phyloP scores from a whole-genome alignment of 2,329 filamentous ascomycete species.

The Pestalotiopsis sp. region DNA sequence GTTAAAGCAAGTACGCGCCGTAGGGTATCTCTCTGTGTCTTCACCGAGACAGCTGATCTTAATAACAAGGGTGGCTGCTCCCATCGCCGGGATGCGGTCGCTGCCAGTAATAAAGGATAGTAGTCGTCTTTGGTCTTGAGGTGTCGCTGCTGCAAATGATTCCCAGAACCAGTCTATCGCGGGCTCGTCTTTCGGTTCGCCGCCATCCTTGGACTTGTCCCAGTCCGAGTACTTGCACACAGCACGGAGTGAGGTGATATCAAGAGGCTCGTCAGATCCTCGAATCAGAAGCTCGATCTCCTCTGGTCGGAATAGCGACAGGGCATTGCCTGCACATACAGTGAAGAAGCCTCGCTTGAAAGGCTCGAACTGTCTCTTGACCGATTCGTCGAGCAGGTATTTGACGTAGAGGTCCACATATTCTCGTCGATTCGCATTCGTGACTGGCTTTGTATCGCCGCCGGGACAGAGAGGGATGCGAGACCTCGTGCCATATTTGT shows the following conservation, averaged over 20 bases:
- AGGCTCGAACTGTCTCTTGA: slow-evolving; percentile 83
- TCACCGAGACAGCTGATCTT: slow-evolving; percentile 74
- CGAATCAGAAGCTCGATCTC: slow-evolving; percentile 88
- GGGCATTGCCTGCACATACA: slow-evolving; percentile 83
- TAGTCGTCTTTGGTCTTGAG: slow-evolving; percentile 73
- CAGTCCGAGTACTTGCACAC: slow-evolving; percentile 85
- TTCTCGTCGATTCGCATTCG: slow-evolving; percentile 79
- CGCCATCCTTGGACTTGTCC: slow-evolving; percentile 32
- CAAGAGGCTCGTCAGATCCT: slow-evolving; percentile 80
- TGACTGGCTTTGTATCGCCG: slow-evolving; percentile 75
- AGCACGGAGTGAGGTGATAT: slow-evolving; percentile 72
- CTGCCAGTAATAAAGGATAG: slow-evolving; percentile 87
- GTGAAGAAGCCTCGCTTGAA: slow-evolving; percentile 95
- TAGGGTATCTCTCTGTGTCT: slow-evolving; percentile 74
- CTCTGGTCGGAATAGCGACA: slow-evolving; percentile 84
- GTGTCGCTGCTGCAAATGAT: slow-evolving; percentile 65
- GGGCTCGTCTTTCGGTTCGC: slow-evolving; percentile 58
- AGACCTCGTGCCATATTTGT: slow-evolving; percentile 71
- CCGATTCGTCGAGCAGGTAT: slow-evolving; percentile 75
- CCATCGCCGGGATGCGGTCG: slow-evolving; percentile 87
- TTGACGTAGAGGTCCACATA: slow-evolving; percentile 85
- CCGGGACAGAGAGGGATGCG: slow-evolving; percentile 71
- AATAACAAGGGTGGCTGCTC: slow-evolving; percentile 74
- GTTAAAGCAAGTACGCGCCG: slow-evolving; percentile 91
- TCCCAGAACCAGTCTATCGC: slow-evolving; percentile 89